These are phyloP conservation scores for Schwanniomyces polymorphus DNA, from an alignment of 805 yeast species.

Conservation along the genomic window DNA sequence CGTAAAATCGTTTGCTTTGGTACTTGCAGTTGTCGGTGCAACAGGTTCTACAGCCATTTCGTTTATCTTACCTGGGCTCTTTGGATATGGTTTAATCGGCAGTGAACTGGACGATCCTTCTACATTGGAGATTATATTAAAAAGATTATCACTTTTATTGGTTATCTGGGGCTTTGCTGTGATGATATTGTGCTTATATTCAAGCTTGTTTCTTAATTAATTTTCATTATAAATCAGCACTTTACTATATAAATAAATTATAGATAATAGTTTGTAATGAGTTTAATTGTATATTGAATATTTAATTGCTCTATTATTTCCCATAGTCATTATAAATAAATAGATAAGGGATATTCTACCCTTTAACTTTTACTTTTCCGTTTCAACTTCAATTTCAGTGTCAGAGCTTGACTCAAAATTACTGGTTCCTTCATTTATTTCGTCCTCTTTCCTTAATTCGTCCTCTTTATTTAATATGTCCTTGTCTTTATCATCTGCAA, in stretches of 20 bases:
- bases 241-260: not conserved
- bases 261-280: not conserved
- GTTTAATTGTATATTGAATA: not conserved
- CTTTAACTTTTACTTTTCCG: not conserved
- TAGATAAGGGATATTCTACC: not conserved
- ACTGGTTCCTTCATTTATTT: not conserved
- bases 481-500: not conserved
- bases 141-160: slow-evolving; percentile 53
- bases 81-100: slow-evolving; percentile 75
- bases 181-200: slow-evolving; percentile 61
- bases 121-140: slow-evolving; percentile 31
- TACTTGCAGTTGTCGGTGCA: slow-evolving; percentile 86
- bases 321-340: not conserved
- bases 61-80: slow-evolving; percentile 85
- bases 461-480: no score
- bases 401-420: not conserved
- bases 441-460: not conserved
- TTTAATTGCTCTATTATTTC: not conserved
- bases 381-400: not conserved
- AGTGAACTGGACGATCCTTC: slow-evolving; percentile 30
- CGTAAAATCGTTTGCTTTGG: slow-evolving; percentile 74
- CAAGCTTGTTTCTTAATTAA: slow-evolving; percentile 3
- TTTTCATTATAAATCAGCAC: not conserved
- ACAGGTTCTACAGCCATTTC: slow-evolving; percentile 93
- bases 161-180: slow-evolving; percentile 69